phyloP scores from a whole-genome alignment of 768 basidiomycete species.

The Jaapia argillacea region DNA sequence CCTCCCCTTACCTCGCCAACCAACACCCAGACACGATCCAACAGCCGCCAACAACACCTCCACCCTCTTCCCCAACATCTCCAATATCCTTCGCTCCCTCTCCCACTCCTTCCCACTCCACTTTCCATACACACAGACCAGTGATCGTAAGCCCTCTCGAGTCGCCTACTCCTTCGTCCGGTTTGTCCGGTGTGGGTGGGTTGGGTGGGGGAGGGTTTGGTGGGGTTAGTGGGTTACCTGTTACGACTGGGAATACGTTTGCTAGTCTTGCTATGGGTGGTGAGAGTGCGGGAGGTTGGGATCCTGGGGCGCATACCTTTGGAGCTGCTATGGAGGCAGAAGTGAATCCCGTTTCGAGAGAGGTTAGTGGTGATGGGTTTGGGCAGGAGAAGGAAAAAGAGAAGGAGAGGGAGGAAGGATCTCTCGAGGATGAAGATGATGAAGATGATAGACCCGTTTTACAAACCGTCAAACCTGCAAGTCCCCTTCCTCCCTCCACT shows the following conservation, averaged over 20 bases:
- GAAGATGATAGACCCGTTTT: constrained; percentile 63
- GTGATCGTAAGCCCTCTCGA: too few species aligned
- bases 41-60: too few species aligned
- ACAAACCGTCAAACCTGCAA: constrained; percentile 24
- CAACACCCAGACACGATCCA: too few species aligned
- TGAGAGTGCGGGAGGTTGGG: constrained; percentile 36
- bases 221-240: too few species aligned
- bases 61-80: constrained; percentile 3
- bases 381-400: neutral
- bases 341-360: constrained; percentile 6
- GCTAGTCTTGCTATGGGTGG: constrained; percentile 38
- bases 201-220: too few species aligned
- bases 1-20: too few species aligned
- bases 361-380: constrained; percentile 17
- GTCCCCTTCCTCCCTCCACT: constrained; percentile 1
- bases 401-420: too few species aligned
- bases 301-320: neutral
- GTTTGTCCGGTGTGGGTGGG: too few species aligned
- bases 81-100: constrained; percentile 8
- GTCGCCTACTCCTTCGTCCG: too few species aligned
- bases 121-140: too few species aligned
- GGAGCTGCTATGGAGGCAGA: neutral
- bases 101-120: too few species aligned
- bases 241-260: too few species aligned
- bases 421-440: constrained; percentile 48